Evolutionary conservation across 148 eudicot genomes (phyloP), one percentile per base, ranked within the genome.

Genomic region (Vaccinium darrowii): DNA sequence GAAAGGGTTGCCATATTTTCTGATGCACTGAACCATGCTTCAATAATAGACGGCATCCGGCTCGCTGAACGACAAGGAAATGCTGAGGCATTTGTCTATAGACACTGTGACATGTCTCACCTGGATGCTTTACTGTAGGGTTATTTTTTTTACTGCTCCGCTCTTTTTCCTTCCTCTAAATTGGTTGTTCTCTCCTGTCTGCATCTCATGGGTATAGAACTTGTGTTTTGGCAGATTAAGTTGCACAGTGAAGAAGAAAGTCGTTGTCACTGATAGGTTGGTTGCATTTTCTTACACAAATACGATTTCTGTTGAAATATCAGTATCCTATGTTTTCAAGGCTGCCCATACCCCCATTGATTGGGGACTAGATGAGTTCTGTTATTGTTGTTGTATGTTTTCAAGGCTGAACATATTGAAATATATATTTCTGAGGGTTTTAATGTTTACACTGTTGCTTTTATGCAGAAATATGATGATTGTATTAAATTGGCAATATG

Each of bases 41-140:
- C 99, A 52, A 97, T 97, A 58, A 95, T 97, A 84, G 99, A 97
- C 88, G 99, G 99, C 82, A 90, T 97, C 81, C 98, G 98, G 79
- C 98, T 95, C 86, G 98, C 96, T 79, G 98, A 93, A 85, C 93
- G 95, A 85, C 90, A 90, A 87, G 88, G 90, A 57, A 90, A 90
- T 86, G 86, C 89, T 53, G 92, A 90, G 90, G 88, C 93, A 65
- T 91, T 92, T 91, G 92, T 97, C 83, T 97, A 97, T 87, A 88
- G 88, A 89, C 99, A 97, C 84, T 93, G 98, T 89, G 95, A 97
- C 87, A 94, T 97, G 98, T 80, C 84, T 84, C 99, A 97, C 89
- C 98, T 97, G 81, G 85, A 95, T 89, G 89, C 89, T 50, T 84
- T 97, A 73, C 78, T 97, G 99, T 97, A 94, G 82, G 97, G 14